phyloP scores from a whole-genome alignment of 352 stramenopile genomes.

The Globisporangium spinosum region DNA sequence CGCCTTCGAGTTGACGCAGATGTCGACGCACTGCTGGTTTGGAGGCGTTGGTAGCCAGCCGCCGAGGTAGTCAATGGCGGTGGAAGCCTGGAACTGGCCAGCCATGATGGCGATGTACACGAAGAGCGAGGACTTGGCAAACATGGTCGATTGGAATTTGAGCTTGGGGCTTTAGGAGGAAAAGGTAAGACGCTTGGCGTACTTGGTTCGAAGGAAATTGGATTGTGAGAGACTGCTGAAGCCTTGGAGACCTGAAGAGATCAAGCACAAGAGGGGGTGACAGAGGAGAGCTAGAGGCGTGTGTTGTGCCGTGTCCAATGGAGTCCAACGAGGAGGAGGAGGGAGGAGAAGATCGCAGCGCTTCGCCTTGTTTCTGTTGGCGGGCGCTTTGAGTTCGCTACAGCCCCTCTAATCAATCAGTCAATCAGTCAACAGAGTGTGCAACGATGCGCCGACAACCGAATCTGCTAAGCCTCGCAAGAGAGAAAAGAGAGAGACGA shows the following conservation, averaged over 20 bases:
- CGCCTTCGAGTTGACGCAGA: constrained; percentile 53
- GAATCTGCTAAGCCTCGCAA: not conserved
- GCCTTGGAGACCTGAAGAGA: not conserved
- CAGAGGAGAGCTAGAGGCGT: not conserved
- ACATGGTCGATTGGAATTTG: constrained; percentile 8
- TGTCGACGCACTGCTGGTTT: constrained; percentile 65
- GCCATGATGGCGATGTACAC: constrained; percentile 11
- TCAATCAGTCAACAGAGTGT: not conserved
- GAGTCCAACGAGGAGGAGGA: not conserved
- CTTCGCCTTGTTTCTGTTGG: not conserved
- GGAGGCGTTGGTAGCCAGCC: constrained; percentile 49
- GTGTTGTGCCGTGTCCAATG: not conserved
- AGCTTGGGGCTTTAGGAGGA: not conserved
- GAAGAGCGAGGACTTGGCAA: constrained; percentile 16
- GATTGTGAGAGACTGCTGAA: constrained; percentile 3
- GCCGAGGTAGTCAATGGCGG: constrained; percentile 54
- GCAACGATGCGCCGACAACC: not conserved
- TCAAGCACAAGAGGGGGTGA: not conserved
- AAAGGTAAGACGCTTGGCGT: not conserved
- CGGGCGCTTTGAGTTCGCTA: not conserved
- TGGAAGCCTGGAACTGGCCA: constrained; percentile 9
- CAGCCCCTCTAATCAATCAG: not conserved
- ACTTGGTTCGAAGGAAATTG: constrained; percentile 7
- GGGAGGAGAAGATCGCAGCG: not conserved
- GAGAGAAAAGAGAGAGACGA: not conserved